Base-by-base conservation (phyloP, 257 asterid species). In the Buddleja alternifolia region DNA sequence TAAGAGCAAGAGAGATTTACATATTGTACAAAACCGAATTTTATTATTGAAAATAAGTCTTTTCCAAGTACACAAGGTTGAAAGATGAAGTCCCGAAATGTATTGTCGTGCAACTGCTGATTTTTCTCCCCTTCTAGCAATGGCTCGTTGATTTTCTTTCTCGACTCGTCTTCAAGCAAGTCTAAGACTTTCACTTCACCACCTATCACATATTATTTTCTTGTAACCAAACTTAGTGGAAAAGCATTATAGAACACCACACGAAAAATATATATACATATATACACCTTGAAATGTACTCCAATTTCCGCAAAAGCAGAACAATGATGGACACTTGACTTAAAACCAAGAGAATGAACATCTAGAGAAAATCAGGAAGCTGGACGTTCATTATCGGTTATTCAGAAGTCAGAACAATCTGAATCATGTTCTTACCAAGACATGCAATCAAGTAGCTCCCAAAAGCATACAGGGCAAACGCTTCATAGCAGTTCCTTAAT, bases 381-480 rank as follows among this genome's bases (percentile, higher is more conserved):
- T n/a, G n/a, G n/a, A n/a, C n/a, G n/a, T n/a, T n/a, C n/a, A n/a
- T n/a, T n/a, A n/a, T n/a, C n/a, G 6, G 37, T 14, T 8, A 40
- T 25, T 58, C 34, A 6, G 21, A n/a, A n/a, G 50, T 44, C 24
- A 40, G 12, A 61, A 47, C 24, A n/a, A n/a, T n/a, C n/a, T n/a
- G n/a, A n/a, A n/a, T n/a, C n/a, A 60, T 41, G 17, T 3, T 15
- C 88, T 84, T 81, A 93, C 99, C 99, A 50, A 94, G 99, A 84
- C 97, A 94, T 44, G 93, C 96, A 71, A 87, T 77, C 82, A 94
- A 81, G 95, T 90, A 94, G 83, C 96, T 94, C 52, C 99, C 99
- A 57, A 94, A 94, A 48, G 99, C 88, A 81, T 94, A 94, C 52
- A 91, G 86, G 14, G 96, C 96, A 72, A 93, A 83, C 16, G 99